Conservation (phyloP, 2,329 filamentous ascomycete species). For the Fusarium abutilonis region DNA sequence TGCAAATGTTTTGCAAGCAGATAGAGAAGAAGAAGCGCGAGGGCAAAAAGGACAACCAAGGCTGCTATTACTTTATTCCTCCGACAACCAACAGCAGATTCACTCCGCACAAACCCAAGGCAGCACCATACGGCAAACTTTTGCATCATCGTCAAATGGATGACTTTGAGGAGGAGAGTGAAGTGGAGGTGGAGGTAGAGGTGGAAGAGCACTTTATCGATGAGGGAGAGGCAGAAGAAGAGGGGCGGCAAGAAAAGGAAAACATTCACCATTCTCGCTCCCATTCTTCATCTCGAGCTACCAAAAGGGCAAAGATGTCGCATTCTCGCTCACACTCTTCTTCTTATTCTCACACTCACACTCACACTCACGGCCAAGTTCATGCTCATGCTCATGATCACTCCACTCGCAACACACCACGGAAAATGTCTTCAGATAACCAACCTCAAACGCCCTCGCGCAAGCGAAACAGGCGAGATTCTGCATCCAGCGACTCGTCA, state of each 20-base stretch:
- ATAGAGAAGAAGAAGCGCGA: constrained; percentile 66
- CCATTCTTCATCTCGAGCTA: constrained; percentile 39
- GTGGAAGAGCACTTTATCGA: constrained; percentile 20
- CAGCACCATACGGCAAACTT: constrained; percentile 62
- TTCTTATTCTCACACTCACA: constrained; percentile 21
- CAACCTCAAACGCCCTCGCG: constrained; percentile 51
- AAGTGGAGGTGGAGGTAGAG: constrained; percentile 18
- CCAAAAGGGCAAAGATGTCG: constrained; percentile 52
- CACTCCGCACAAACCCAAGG: constrained; percentile 57
- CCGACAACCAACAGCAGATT: constrained; percentile 56
- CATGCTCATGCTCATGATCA: constrained; percentile 27
- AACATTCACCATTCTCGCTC: constrained; percentile 11
- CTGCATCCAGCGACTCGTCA: constrained; percentile 56
- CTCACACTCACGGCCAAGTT: neutral
- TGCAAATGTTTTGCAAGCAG: constrained; percentile 61
- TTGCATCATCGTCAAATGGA: constrained; percentile 50
- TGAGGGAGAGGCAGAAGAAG: constrained; percentile 14
- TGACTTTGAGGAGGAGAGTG: constrained; percentile 17
- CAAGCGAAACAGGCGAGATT: constrained; percentile 50
- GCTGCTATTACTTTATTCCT: constrained; percentile 64
- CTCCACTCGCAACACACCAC: constrained; percentile 41
- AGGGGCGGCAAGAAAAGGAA: constrained; percentile 1
- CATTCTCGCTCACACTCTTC: constrained; percentile 41
- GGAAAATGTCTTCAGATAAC: constrained; percentile 42
- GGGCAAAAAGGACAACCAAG: constrained; percentile 63